Base-by-base conservation (phyloP, 2,329 filamentous ascomycete genomes). In the Sporothrix variecibatus region DNA sequence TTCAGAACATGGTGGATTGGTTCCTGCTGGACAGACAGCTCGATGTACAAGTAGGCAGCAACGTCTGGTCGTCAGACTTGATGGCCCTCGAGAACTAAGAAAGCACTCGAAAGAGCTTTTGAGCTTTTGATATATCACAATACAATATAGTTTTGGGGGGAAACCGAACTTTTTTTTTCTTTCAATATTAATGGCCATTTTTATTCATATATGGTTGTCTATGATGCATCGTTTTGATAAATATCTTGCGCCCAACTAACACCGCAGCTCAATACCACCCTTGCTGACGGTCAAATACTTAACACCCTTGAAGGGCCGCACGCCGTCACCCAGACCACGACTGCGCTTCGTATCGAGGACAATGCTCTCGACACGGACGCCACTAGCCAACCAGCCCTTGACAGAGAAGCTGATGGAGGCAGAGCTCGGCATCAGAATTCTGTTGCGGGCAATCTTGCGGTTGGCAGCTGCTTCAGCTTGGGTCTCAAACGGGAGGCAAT, bases 221-320 rank as follows among this genome's bases (percentile, higher is more conserved):
- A 7, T 28, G 46, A 3, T 28, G 40, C 9, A 56, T 56, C 23
- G 64, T 0, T 34, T 34, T 40, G 9, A 31, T 40, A 6, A 8
- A 15, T 34, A 17, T 38, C 26, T 79, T 34, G 34, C 75, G 12
- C n/a, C 7, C 9, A 20, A 46, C 38, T 46, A 90, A 80, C 90
- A 91, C 78, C 90, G 84, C 77, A 90, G 86, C 81, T 92, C 90
- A 58, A 92, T 85, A 28, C 90, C 90, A 17, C 87, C 87, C 76
- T 89, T 89, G 79, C 90, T 92, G 68, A 92, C 85, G 20, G 95
- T 98, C 78, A 99, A 82, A 82, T 99, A 99, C 84, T 99, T 99
- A 77, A 99, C 96, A 1, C 96, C 96, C 84, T 98, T 99, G 83
- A 97, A 98, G 31, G 96, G 96, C 83, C 94, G 97, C 53, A 98